phyloP scores from a whole-genome alignment of 345 rosid species.

The Gossypium anomalum region DNA sequence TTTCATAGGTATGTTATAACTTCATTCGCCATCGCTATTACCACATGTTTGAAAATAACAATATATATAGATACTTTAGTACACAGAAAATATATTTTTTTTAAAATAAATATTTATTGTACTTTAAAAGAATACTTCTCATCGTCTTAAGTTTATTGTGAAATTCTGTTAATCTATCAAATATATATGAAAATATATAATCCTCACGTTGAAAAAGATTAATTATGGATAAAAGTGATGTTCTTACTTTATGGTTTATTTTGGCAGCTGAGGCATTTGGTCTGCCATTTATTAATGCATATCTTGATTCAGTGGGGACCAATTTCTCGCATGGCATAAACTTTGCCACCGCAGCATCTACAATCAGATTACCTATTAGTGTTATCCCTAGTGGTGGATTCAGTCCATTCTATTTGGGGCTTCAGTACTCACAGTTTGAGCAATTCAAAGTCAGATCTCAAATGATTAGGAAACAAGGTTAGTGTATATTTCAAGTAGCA shows the following conservation, averaged over 20 bases:
- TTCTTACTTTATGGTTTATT: background rate
- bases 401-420: conserved; percentile 42
- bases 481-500: background rate
- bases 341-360: conserved; percentile 32
- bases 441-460: conserved; percentile 40
- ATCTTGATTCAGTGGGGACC: conserved; percentile 31
- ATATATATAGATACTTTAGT: too few species aligned
- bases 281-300: conserved; percentile 31
- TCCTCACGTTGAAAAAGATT: too few species aligned
- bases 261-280: conserved; percentile 24
- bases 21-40: background rate
- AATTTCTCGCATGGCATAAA: conserved; percentile 36
- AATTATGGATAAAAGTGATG: background rate
- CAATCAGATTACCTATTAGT: conserved; percentile 17
- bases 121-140: too few species aligned
- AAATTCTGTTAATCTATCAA: too few species aligned
- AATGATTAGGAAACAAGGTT: conserved; percentile 40
- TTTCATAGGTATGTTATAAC: conserved; percentile 35
- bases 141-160: too few species aligned
- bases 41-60: background rate
- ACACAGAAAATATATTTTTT: too few species aligned
- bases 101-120: too few species aligned
- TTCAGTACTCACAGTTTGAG: conserved; percentile 40
- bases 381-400: conserved; percentile 26
- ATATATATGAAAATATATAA: too few species aligned